A percentile compares a stretch with the other conserved stretches of the same genome.
Evolutionary conservation across 2,329 filamentous ascomycete genomes (phyloP).

Genomic region (Aspergillus puulaauensis): DNA sequence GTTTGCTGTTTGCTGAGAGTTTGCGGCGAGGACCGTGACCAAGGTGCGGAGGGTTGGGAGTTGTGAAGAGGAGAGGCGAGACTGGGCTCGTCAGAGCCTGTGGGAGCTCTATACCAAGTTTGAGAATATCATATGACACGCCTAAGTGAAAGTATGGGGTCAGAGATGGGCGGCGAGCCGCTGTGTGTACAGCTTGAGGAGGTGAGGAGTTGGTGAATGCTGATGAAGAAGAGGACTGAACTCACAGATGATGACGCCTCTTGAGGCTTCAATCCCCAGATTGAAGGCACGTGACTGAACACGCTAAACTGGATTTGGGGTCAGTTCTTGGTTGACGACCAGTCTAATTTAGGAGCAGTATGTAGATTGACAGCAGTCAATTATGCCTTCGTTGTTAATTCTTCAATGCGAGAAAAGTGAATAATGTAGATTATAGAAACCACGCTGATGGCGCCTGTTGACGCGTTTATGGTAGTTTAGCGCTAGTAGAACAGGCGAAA

Average conservation of each 20-base stretch:
- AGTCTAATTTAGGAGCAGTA: not conserved
- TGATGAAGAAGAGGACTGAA: not conserved
- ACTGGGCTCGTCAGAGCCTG: conserved; percentile 15
- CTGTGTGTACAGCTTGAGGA: not conserved
- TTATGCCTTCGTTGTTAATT: not conserved
- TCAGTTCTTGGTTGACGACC: not conserved
- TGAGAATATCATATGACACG: conserved; percentile 10
- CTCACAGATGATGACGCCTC: not conserved
- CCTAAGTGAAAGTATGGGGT: not conserved
- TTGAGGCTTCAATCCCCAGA: not conserved
- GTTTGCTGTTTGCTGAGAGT: conserved; percentile 20
- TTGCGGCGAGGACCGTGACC: not conserved
- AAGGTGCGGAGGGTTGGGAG: not conserved
- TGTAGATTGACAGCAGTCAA: not conserved
- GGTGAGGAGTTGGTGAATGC: not conserved
- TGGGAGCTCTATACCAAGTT: conserved; percentile 8
- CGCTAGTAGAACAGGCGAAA: not conserved
- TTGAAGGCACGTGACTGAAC: not conserved
- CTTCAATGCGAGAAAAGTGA: not conserved
- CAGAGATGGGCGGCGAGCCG: not conserved
- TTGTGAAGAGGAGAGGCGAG: conserved; percentile 9
- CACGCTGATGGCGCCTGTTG: not conserved
- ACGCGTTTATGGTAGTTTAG: not conserved
- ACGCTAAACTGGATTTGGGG: not conserved
- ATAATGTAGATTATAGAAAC: not conserved